Percentiles rank a stretch among this genome's conserved stretches.
These are phyloP conservation scores for Hericium alpestre DNA, from an alignment of 768 basidiomycete species.

Conservation along the genomic window DNA sequence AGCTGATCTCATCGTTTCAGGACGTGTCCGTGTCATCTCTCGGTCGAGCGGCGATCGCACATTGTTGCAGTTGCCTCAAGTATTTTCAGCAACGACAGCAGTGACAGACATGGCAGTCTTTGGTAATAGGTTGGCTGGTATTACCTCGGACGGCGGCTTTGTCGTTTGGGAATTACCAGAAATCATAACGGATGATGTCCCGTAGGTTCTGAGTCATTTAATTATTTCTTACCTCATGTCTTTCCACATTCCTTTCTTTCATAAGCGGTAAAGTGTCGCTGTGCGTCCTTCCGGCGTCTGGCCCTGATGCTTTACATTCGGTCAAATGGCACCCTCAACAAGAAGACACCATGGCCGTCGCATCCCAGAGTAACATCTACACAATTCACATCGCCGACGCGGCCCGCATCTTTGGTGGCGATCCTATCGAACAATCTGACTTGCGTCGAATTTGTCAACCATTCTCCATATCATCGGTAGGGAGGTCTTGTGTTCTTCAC, in stretches of 20 bases:
- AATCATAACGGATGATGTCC: constrained; percentile 75
- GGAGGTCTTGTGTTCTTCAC: constrained; percentile 17
- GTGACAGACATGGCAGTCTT: constrained; percentile 83
- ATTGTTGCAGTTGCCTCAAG: constrained; percentile 55
- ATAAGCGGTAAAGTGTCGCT: constrained; percentile 55
- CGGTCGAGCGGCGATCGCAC: constrained; percentile 83
- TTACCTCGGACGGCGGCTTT: constrained; percentile 82
- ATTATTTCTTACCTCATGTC: neutral
- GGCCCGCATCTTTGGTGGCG: constrained; percentile 47
- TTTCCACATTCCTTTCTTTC: constrained; percentile 2
- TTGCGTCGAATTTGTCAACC: constrained; percentile 58
- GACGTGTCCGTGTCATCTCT: constrained; percentile 81
- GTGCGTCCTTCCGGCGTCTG: constrained; percentile 55
- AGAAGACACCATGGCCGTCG: constrained; percentile 70
- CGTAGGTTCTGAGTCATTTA: constrained; percentile 38
- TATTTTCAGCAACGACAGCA: constrained; percentile 51
- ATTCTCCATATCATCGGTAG: constrained; percentile 61
- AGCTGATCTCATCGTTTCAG: constrained; percentile 20
- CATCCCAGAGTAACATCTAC: constrained; percentile 66
- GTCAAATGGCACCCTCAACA: constrained; percentile 89
- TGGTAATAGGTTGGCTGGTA: constrained; percentile 72
- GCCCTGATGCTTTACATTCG: constrained; percentile 55
- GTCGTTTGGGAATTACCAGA: constrained; percentile 84
- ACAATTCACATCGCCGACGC: constrained; percentile 63
- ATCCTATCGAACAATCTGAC: constrained; percentile 59